Evolutionary conservation across 139 green algal species (phyloP), one percentile per base, ranked within the genome.

Genomic region (Chlorella sorokiniana): DNA sequence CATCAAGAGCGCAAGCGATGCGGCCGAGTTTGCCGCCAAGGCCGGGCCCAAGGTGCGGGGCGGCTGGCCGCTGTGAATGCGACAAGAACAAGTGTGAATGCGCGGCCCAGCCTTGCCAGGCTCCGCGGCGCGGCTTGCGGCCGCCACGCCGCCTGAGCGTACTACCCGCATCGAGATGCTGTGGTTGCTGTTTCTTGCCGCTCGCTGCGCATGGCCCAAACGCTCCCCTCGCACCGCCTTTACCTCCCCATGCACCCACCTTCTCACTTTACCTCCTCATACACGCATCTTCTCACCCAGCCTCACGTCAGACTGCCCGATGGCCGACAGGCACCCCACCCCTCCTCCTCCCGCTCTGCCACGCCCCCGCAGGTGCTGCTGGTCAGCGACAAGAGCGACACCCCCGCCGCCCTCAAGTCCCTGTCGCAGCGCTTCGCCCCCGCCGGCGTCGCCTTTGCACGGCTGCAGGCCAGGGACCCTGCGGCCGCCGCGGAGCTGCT

Each of bases 331-430:
- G n/a, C n/a, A n/a, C n/a, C n/a, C n/a, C n/a, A n/a, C 52, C 27
- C 20, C 54, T 63, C 25, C 54, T 33, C 54, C 54, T 35, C 18
- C 1, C 56, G 41, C 45, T 29, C 2, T 68, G 27, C 33, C 40
- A 1, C 35, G n/a, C 38, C 7, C 18, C 69, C 10, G 65, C 69
- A 81, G 86, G 86, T 89, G 44, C 64, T 89, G 59, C 62, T 89
- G 44, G 80, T 88, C 44, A 88, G 79, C 5, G 62, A 79, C 45
- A 86, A 86, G 75, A 29, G 25, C 22, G 48, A 69, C 11, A 45
- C 75, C 48, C 62, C 86, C 11, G 35, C 69, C 11, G 73, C 88
- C 68, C 83, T 82, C 73, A 88, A 89, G 67, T 56, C 71, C 1
- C 62, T 89, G 9, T 37, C 25, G 40, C 75, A 81, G 75, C 75